Base-by-base conservation (phyloP, 768 basidiomycete species). In the Suillus subluteus region DNA sequence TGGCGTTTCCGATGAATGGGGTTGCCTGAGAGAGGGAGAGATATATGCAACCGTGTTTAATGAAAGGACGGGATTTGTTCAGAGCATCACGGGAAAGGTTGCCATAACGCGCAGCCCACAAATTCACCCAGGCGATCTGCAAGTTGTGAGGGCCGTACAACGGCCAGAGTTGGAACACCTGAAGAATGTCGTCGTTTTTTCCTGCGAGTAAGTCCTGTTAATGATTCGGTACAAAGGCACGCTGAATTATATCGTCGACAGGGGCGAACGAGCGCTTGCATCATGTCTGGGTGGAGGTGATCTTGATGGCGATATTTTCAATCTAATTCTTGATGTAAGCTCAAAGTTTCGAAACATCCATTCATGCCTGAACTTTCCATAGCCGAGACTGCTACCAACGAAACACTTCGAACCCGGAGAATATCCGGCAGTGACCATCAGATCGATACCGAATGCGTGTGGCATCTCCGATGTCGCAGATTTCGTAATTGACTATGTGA, bases 401-500 rank as follows among this genome's bases (percentile, higher is more conserved):
- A 64, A 59, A 3, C 73, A 70, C 3, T 69, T 71, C 38, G 2
- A 37, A 5, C 84, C 90, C 3, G 87, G 85, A 2, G 72, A 71
- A 18, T 91, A 91, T 71, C 71, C 75, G 1, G 79, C 87, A 3
- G 86, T 86, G 0, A 62, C 67, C 21, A 84, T 75, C 72, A 87
- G 84, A 65, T 41, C 79, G 7, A 71, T 90, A 3, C 72, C 82
- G 41, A 78, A 78, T 1, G 81, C 80, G 2, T 85, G 87, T 70
- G 87, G 84, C 1, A 88, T 89, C 81, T 74, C 74, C 0, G 90
- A 91, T 73, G 84, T 92, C 12, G 87, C 86, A 0, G 85, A 90
- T 59, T 92, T 91, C 71, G 83, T 92, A 1, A 82, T 87, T 62
- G 88, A 91, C 65, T 91, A 87, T 66, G 88, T 91, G 65, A 86